Evolutionary conservation across 768 basidiomycete species (phyloP), one percentile per base, ranked within the genome.

Genomic region (Kwoniella dejecticola): DNA sequence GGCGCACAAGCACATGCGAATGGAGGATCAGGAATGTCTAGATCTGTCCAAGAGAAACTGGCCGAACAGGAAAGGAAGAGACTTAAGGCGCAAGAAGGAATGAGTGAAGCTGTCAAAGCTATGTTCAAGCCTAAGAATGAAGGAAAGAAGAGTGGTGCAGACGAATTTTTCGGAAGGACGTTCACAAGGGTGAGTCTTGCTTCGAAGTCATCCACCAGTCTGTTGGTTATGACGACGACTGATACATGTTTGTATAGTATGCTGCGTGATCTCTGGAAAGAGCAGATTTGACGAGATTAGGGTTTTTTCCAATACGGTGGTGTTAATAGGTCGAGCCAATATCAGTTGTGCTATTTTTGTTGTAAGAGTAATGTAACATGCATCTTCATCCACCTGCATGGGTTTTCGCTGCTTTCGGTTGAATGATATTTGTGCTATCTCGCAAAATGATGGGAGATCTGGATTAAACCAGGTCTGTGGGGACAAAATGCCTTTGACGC

Each of bases 121-220:
- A 74, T 96, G 67, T 96, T 94, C 75, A 83, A 79, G 41, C 77
- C 81, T 11, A 85, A 86, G 59, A 50, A 41, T 11, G 58, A 47
- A 23, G 53, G 31, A 10, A 83, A 82, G 15, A 79, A 83, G 52
- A 81, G 81, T 64, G 83, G 81, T 74, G 90, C 91, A 74, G 89
- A 89, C 80, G 92, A 90, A 5, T 91, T 91, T 84, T 94, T 91
- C 0, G 89, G 88, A 84, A 86, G 87, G 17, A 95, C 92, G 12
- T 96, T 94, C 68, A 94, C 89, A 8, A 85, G 92, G 80, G 91
- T 92, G 74, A 79, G 91, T 82, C 41, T 33, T 11, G 6, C 19
- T 17, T 11, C 10, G 5, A 8, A 23, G 47, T 12, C 15, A 48
- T 38, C 8, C 17, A 38, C 17, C 17, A 17, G 4, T 23, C 13